Percentiles rank a stretch among this genome's conserved stretches.
These are phyloP conservation scores for Sindora glabra DNA, from an alignment of 306 rosid genomes.

Conservation along the genomic window DNA sequence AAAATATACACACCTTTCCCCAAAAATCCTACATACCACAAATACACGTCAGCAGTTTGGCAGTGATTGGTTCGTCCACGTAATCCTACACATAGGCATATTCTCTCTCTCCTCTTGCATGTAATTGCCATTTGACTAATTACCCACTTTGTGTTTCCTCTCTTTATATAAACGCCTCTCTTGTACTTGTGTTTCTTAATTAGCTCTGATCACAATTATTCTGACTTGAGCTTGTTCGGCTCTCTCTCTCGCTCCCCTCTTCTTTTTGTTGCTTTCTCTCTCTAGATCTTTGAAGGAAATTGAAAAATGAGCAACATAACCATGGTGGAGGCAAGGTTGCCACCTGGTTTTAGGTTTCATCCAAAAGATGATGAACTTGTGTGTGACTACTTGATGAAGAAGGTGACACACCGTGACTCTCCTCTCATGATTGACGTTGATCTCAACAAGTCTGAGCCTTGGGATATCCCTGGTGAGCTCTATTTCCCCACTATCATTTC, in stretches of 20 bases:
- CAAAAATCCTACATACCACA: background rate
- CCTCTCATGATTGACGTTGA: conserved; percentile 80
- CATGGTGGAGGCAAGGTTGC: conserved; percentile 76
- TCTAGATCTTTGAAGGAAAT: background rate
- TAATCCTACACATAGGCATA: conserved; percentile 25
- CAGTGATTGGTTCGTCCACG: conserved; percentile 31
- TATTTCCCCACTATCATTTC: background rate
- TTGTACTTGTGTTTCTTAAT: conserved; percentile 3
- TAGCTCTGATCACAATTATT: background rate
- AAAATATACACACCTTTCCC: too few species aligned
- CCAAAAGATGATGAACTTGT: conserved; percentile 93
- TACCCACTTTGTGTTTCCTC: conserved; percentile 11
- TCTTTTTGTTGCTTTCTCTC: background rate
- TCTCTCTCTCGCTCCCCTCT: background rate
- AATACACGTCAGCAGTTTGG: conserved; percentile 31
- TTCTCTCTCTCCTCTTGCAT: background rate
- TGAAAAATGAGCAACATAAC: conserved; percentile 66
- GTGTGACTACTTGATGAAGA: conserved; percentile 76
- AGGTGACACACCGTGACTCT: conserved; percentile 38
- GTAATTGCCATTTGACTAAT: conserved; percentile 55
- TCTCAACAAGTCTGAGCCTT: conserved; percentile 91
- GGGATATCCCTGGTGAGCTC: conserved; percentile 90
- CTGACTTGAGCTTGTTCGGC: conserved; percentile 3
- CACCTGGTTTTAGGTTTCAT: conserved; percentile 94
- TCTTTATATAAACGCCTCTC: conserved; percentile 33